Evolutionary conservation across 345 rosid species (phyloP).

Genomic region (Limnanthes douglasii): DNA sequence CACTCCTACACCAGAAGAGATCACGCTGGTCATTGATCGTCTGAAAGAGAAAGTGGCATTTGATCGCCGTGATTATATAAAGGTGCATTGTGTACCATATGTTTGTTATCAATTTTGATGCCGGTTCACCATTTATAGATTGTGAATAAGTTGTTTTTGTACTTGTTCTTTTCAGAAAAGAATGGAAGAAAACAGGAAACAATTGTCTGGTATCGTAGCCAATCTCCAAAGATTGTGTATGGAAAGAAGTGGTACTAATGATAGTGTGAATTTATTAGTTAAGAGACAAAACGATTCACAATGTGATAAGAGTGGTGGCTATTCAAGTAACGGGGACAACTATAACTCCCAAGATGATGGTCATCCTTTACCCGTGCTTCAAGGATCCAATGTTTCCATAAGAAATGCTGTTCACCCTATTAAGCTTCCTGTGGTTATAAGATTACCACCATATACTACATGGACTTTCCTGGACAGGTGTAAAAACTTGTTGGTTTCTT

Average conservation of each 20-base stretch:
- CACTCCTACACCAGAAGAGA: conserved; percentile 21
- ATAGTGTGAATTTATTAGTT: conserved; percentile 40
- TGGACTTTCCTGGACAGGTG: conserved; percentile 96
- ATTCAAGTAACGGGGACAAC: conserved; percentile 28
- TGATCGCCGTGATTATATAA: conserved; percentile 37
- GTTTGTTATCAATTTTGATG: background rate
- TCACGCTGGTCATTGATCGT: conserved; percentile 40
- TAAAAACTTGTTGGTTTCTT: conserved; percentile 5
- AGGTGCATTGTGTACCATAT: conserved; percentile 25
- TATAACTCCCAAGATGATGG: conserved; percentile 41
- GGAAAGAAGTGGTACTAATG: conserved; percentile 30
- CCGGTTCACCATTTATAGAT: conserved; percentile 6
- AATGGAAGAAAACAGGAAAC: conserved; percentile 57
- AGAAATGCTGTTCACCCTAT: conserved; percentile 64
- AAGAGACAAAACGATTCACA: conserved; percentile 68
- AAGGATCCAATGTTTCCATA: conserved; percentile 66
- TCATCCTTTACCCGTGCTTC: conserved; percentile 36
- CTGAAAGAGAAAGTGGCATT: conserved; percentile 54
- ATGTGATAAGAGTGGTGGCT: conserved; percentile 46
- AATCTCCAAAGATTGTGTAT: conserved; percentile 30
- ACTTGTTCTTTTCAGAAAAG: conserved; percentile 32
- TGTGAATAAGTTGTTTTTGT: background rate
- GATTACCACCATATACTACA: conserved; percentile 86
- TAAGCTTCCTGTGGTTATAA: conserved; percentile 65
- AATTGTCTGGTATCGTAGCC: conserved; percentile 39